Base-by-base conservation (phyloP, 371 early-diverging fungal genomes). In the Fennellomyces sp. region DNA sequence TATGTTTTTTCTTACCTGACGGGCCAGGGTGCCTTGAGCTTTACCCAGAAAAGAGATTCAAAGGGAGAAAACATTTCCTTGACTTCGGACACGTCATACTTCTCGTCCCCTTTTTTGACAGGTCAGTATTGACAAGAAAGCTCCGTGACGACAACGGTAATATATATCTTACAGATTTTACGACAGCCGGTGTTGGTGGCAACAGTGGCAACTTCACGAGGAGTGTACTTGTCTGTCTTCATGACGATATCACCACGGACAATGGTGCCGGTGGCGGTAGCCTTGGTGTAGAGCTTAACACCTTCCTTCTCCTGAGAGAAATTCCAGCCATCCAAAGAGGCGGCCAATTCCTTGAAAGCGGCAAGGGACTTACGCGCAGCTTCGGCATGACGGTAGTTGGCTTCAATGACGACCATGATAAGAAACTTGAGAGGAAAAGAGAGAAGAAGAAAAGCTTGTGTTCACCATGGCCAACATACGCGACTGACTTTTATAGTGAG, bases 1-100 rank as follows among this genome's bases (percentile, higher is more conserved):
- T n/a, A n/a, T n/a, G n/a, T 39, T 4, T 29, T 52, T 17, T 15
- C 38, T 63, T 71, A 75, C 75, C 66, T 65, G 29, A 80, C 61
- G 29, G 81, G 81, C 81, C 81, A 80, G 4, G 75, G 77, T 17
- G 72, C 59, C 62, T 73, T 80, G 47, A 73, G 57, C 61, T 73
- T 75, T 41, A 60, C 63, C 77, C 77, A 77, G 59, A 75, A 77
- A 17, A 80, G 60, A 26, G 75, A 57, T 47, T 77, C 75, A 7
- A 28, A 41, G 36, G 27, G 42, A 25, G 62, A 54, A 41, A 70
- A 77, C 57, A 68, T 63, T 35, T 68, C 65, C 53, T 71, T 75
- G 38, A 75, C 64, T 47, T 80, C 81, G 17, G 75, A 70, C 2
- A 53, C 30, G 54, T 77, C 73, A 29, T 60, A 80, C 33, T 75